Evolutionary conservation across 2,329 filamentous ascomycete genomes (phyloP).

Genomic region (Trichoderma sp.): DNA sequence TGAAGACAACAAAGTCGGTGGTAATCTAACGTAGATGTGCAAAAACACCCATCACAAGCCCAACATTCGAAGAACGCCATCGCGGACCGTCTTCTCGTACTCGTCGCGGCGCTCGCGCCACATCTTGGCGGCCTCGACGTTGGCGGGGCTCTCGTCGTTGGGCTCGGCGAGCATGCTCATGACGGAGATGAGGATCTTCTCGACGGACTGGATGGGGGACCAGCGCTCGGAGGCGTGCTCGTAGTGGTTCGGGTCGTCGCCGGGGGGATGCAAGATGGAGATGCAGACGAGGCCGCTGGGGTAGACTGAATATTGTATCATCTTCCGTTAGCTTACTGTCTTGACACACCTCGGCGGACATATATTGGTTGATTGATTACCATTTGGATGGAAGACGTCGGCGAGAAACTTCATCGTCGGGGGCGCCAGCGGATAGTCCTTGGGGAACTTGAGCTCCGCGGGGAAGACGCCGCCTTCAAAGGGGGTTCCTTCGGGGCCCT

Average conservation of each 20-base stretch:
- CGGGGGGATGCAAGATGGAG: constrained; percentile 94
- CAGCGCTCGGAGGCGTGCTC: constrained; percentile 94
- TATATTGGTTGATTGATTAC: constrained; percentile 49
- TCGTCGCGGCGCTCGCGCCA: constrained; percentile 83
- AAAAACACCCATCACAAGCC: constrained; percentile 58
- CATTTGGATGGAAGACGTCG: constrained; percentile 96
- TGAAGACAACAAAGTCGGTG: neutral
- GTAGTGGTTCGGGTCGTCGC: constrained; percentile 98
- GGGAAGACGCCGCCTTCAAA: constrained; percentile 96
- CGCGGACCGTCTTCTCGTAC: constrained; percentile 84
- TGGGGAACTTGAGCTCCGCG: constrained; percentile 90
- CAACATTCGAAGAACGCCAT: constrained; percentile 76
- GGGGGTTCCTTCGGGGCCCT: constrained; percentile 91
- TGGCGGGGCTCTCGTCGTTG: constrained; percentile 95
- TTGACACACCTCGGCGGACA: neutral
- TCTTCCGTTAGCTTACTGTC: neutral
- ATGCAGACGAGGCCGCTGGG: constrained; percentile 92
- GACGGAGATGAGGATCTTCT: constrained; percentile 94
- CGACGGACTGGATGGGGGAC: constrained; percentile 95
- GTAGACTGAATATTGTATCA: constrained; percentile 65
- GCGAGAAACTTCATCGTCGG: constrained; percentile 95
- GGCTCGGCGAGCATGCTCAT: constrained; percentile 99
- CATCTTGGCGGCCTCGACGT: constrained; percentile 94
- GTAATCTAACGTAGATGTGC: neutral
- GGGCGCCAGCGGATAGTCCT: constrained; percentile 94